Evolutionary conservation across 2,329 filamentous ascomycete species (phyloP), one percentile per base, ranked within the genome.

Genomic region (Ophiocordyceps camponoti-leonardi): DNA sequence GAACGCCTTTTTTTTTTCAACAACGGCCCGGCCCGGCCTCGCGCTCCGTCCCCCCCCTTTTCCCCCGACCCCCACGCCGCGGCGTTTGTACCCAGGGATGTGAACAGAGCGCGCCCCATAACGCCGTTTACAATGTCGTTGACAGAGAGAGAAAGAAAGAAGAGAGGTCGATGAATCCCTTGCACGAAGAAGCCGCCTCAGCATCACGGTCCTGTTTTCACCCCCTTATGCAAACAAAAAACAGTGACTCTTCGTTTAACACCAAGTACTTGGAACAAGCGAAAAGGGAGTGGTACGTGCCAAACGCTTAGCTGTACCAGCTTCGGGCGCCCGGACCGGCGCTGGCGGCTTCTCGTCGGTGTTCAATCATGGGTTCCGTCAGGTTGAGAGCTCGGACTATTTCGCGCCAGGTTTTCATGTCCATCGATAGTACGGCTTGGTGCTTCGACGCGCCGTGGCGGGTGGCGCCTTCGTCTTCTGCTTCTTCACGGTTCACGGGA

Each of bases 381-480:
- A 96, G 86, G 23, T 81, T 67, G 55, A 88, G 93, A 0, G 76
- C 77, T 11, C 83, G 62, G 43, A 94, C 81, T 41, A 95, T 70
- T 19, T 84, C 75, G 52, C 77, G 68, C 90, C 90, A 98, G 0
- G 76, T 84, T 1, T 76, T 71, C 68, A 87, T 92, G 53, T 96
- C 87, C 49, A 98, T 75, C 13, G 83, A 81, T 58, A 96, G 77
- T 20, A 98, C 81, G 13, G 88, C 85, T 63, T 98, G 92, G 50
- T 92, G 82, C 53, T 83, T 79, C 48, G 77, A 69, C 18, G 76
- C 67, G 39, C 76, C 73, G 48, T 75, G 70, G 46, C 60, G 60
- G 19, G 63, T 59, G 16, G 55, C 55, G 23, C 67, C 68, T 52
- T 68, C 71, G 46, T 67, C 67, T 44, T 72, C 55, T 54, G 70